These are phyloP conservation scores for Alternaria sp. DNA, from an alignment of 2,329 filamentous ascomycete genomes.

Conservation along the genomic window DNA sequence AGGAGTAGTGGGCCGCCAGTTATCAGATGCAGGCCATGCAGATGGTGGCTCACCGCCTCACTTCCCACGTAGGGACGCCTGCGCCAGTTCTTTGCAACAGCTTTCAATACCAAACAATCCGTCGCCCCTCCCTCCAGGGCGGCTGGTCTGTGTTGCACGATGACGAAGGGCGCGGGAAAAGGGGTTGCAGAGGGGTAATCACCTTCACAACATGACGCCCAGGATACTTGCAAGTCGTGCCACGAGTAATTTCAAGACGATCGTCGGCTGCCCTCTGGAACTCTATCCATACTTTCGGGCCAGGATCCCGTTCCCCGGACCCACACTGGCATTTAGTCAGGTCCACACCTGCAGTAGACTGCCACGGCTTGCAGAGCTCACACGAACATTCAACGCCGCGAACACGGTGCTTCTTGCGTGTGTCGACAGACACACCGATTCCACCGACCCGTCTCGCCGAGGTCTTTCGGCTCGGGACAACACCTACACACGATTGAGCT, in stretches of 20 bases:
- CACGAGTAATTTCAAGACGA: slow-evolving; percentile 41
- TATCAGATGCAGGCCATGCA: slow-evolving; percentile 29
- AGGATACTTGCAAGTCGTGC: slow-evolving; percentile 24
- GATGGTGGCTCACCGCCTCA: slow-evolving; percentile 35
- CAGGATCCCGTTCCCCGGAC: slow-evolving; percentile 47
- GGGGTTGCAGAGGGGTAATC: slow-evolving; percentile 14
- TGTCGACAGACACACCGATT: not conserved
- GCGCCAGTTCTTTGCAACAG: slow-evolving; percentile 26
- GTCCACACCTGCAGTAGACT: slow-evolving; percentile 28
- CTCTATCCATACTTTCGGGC: slow-evolving; percentile 42
- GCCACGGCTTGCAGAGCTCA: slow-evolving; percentile 13
- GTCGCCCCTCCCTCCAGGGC: slow-evolving; percentile 10
- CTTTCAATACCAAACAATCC: slow-evolving; percentile 11
- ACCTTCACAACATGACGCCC: slow-evolving; percentile 29
- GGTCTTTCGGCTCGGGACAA: slow-evolving; percentile 4
- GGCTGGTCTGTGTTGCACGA: slow-evolving; percentile 24
- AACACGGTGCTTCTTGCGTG: slow-evolving; percentile 3
- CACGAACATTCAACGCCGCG: not conserved
- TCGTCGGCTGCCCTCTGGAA: slow-evolving; percentile 41
- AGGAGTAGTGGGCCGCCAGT: slow-evolving; percentile 32
- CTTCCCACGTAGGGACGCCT: slow-evolving; percentile 3
- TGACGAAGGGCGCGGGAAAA: slow-evolving; percentile 36
- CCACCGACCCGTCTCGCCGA: slow-evolving; percentile 1
- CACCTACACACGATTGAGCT: slow-evolving; percentile 4
- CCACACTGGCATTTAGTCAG: slow-evolving; percentile 32